Evolutionary conservation across 1,284 basidiomycete genomes (phyloP).

Genomic region (Caloboletus firmus): DNA sequence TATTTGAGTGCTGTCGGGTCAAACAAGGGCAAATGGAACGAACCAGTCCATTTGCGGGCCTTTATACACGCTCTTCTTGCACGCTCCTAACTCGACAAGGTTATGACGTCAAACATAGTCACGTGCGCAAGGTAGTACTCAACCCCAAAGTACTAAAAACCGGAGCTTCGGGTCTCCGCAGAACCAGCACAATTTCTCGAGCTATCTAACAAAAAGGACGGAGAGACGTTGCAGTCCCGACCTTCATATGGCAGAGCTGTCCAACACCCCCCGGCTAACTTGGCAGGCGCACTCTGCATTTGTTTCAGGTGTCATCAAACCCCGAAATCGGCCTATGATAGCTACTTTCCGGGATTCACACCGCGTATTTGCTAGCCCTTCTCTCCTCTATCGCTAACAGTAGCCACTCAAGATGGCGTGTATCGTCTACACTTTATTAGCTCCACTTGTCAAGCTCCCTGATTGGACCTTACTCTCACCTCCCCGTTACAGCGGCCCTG

Average conservation of each 20-base stretch:
- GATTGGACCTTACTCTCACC: slow-evolving; percentile 2
- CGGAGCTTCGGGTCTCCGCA: no score
- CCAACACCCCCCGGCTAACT: no score
- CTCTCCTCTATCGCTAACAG: not conserved
- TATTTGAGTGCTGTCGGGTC: not conserved
- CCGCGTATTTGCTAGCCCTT: not conserved
- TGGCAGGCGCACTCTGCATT: no score
- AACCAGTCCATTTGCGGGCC: slow-evolving; percentile 1
- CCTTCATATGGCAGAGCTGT: no score
- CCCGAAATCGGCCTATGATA: no score
- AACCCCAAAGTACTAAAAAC: no score
- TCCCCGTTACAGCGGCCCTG: not conserved
- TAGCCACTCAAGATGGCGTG: slow-evolving; percentile 3
- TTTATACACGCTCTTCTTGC: slow-evolving; percentile 7
- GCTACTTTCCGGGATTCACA: no score
- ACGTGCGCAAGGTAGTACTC: not conserved
- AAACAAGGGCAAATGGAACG: not conserved
- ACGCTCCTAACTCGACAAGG: slow-evolving; percentile 10
- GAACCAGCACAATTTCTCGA: no score
- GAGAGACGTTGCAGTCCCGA: no score
- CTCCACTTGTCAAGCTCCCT: not conserved
- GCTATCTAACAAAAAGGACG: no score
- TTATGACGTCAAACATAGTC: slow-evolving; percentile 14
- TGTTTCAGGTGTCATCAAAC: not conserved
- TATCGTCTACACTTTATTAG: slow-evolving; percentile 1